Conservation (phyloP, 1,139 yeast species). For the Debaryomyces psychrophilus region DNA sequence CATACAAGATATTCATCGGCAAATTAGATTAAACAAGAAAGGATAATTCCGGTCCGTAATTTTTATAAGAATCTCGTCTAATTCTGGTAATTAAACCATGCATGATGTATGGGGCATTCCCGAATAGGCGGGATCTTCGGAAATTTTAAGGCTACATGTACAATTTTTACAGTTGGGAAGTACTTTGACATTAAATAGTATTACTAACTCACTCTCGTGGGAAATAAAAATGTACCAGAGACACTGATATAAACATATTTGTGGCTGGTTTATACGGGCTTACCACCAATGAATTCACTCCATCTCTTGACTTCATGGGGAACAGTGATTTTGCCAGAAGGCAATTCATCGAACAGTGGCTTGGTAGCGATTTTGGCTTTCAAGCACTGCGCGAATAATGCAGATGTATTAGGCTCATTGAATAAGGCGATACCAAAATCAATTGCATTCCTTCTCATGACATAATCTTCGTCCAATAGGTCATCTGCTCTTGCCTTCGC, state of each 20-base stretch:
- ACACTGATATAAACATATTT: background rate
- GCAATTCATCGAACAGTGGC: conserved; percentile 42
- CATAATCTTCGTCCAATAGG: conserved; percentile 85
- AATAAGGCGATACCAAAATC: conserved; percentile 96
- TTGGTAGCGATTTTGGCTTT: conserved; percentile 68
- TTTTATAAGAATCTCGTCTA: background rate
- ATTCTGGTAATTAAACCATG: background rate
- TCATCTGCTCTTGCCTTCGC: conserved; percentile 88
- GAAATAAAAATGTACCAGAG: background rate
- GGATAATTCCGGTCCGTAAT: too few species aligned
- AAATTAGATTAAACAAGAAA: too few species aligned
- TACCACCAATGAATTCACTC: conserved; percentile 95
- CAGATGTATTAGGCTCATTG: conserved; percentile 93
- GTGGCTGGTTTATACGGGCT: conserved; percentile 58
- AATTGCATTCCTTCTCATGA: conserved; percentile 98
- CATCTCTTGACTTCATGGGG: conserved; percentile 91
- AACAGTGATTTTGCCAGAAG: conserved; percentile 52
- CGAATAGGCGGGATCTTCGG: background rate
- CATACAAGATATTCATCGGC: background rate
- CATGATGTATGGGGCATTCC: background rate
- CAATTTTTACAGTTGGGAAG: background rate
- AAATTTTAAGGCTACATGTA: background rate
- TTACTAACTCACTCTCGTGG: background rate
- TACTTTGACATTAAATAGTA: background rate
- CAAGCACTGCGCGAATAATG: conserved; percentile 84